Evolutionary conservation across 768 basidiomycete species (phyloP).

Genomic region (Dacryopinax primogenitus): DNA sequence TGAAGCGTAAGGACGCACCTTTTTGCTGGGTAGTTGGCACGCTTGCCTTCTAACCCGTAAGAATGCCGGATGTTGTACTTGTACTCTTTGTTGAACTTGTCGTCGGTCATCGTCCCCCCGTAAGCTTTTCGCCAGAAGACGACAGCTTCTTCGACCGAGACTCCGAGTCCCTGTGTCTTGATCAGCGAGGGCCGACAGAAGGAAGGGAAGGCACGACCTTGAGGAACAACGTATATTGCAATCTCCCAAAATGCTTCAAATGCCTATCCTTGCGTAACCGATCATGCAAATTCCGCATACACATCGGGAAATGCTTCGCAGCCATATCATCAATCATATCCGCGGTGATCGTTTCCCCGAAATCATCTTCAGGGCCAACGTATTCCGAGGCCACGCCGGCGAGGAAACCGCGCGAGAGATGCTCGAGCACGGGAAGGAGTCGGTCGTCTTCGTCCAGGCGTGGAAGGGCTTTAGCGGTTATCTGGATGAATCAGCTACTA

Average conservation of each 20-base stretch:
- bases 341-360: conserved; percentile 62
- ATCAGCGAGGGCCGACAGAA: neutral
- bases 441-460: conserved; percentile 91
- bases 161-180: conserved; percentile 61
- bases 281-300: conserved; percentile 86
- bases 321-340: conserved; percentile 89
- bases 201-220: conserved; percentile 44
- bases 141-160: conserved; percentile 88
- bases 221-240: conserved; percentile 87
- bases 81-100: conserved; percentile 96
- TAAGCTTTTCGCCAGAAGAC: conserved; percentile 88
- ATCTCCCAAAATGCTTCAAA: conserved; percentile 80
- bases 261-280: conserved; percentile 64
- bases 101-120: conserved; percentile 54
- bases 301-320: conserved; percentile 81
- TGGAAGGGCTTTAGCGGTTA: conserved; percentile 74
- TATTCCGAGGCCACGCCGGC: conserved; percentile 82
- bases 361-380: conserved; percentile 36
- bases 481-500: conserved; percentile 31
- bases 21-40: conserved; percentile 87
- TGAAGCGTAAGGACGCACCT: conserved; percentile 38
- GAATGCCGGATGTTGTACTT: conserved; percentile 94
- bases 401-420: conserved; percentile 86
- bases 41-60: conserved; percentile 86
- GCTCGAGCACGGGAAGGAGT: conserved; percentile 73